Base-by-base conservation (phyloP, 1,139 yeast genomes). In the Blastobotrys proliferans region DNA sequence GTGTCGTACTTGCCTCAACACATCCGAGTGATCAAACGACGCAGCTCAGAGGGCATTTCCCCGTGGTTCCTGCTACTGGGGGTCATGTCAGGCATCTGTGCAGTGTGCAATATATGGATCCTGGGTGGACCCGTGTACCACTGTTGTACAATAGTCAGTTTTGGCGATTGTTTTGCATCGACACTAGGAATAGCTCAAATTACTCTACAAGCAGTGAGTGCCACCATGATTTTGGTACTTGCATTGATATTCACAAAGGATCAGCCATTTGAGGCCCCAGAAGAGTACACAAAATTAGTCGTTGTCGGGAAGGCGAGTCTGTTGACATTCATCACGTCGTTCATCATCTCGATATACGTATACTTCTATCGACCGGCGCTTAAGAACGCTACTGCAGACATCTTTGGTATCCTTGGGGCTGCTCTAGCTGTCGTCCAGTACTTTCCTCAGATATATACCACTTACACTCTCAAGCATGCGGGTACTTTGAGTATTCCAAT, bases 1-100 rank as follows among this genome's bases (percentile, higher is more conserved):
- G 55, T 73, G n/a, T 83, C 94, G 39, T 87, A 86, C 58, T 47
- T 81, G 2, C 95, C 95, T 0, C 96, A 87, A 62, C 86, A 83
- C 60, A 53, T 69, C 41, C 72, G 83, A 38, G 80, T 87, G 38
- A 63, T 76, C 40, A 56, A 60, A 17, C 74, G 87, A 41, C 64
- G 74, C 44, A 74, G 88, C 6, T 80, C 92, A 4, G 92, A 85
- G 57, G 96, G 96, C 3, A 67, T 87, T 22, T 82, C 92, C 2
- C 84, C 90, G 8, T 72, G 76, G 54, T 87, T 81, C 57, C 67
- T 87, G 39, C 66, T 86, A 11, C 70, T 87, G 31, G 94, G 94
- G 2, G 79, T 86, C 11, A 66, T 81, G 19, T 82, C 94, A 2
- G 83, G 90, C 1, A 66, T 81, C 11, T 77, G 83, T 52, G 81